Evolutionary conservation across 2,329 filamentous ascomycete species (phyloP), one percentile per base, ranked within the genome.

Genomic region (Aspergillus clavatus): DNA sequence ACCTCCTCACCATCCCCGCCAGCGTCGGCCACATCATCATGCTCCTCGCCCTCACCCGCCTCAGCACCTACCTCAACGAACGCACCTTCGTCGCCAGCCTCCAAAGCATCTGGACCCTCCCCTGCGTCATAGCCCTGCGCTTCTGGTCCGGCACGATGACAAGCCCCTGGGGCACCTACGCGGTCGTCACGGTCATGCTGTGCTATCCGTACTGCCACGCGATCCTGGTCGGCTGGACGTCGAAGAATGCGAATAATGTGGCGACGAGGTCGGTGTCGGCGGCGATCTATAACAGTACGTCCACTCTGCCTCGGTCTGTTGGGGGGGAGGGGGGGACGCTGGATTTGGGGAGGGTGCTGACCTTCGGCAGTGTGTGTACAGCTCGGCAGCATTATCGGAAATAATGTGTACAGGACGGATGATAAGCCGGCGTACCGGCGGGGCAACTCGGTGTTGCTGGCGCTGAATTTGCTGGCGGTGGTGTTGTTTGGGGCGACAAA

Each of bases 241-340:
- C 78, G 2, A 74, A 80, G 41, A 86, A 85, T 56, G 77, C 80
- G 2, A 81, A 82, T 50, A 72, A 76, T 1, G 80, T 86, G 7
- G 72, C 81, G 8, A 80, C 78, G 5, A 70, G 82, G 5, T 79
- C 82, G 1, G 79, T 86, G 1, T 79, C 79, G 0, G 77, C 80
- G 0, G 81, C 58, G 5, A 31, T 80, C n/a, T 84, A 84, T 62
- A 84, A 84, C 56, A 55, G 49, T 52, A 40, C 12, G n/a, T n/a
- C n/a, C n/a, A n/a, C n/a, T n/a, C n/a, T n/a, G n/a, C n/a, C n/a
- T n/a, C n/a, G n/a, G n/a, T n/a, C 33, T n/a, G 2, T 38, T 31
- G 8, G 7, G 6, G 24, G 3, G 4, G 11, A 26, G 10, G 8
- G 5, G n/a, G 28, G 12, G 39, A 22, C 38, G 5, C 40, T 47